Base-by-base conservation (phyloP, 345 rosid genomes). In the Salix exigua region DNA sequence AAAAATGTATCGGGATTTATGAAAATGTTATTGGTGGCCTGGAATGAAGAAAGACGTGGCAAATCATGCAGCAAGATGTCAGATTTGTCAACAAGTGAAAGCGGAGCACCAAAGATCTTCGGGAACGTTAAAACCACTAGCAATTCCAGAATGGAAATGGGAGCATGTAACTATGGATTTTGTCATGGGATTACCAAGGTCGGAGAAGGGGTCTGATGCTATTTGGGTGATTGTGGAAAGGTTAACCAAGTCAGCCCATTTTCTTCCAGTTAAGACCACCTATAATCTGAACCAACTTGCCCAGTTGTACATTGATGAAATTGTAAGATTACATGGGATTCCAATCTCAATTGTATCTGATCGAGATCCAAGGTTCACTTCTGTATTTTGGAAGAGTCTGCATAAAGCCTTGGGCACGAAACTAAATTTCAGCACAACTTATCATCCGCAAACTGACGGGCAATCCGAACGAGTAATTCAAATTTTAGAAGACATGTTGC, bases 151-250 rank as follows among this genome's bases (percentile, higher is more conserved):
- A 26, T 46, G 19, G 33, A 42, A 25, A 12, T 26, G 26, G 16
- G 55, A 23, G 1, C 44, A 26, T 23, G 23, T 46, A 5, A 46
- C 12, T 17, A 46, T 23, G 12, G 33, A 37, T 46, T 12, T 44
- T 23, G 9, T 1, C 1, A 46, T 14, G 2, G 8, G 26, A 7
- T 68, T 38, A 17, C 31, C 48, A n/a, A n/a, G 9, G 6, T 25
- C 2, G 7, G 18, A 7, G 23, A 4, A 58, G 26, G 26, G 60
- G 14, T 5, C 7, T 0, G 37, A 70, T 19, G 18, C 62, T 1
- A 50, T 70, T 42, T 28, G 73, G 75, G 66, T 53, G 10, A 72
- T 72, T 6, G 33, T 72, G 4, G 66, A 53, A n/a, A 28, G 48
- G 7, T 35, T 72, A 30, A 53, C 75, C 4, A 72, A 72, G 21